Percentiles rank a stretch among this genome's conserved stretches.
Conservation (phyloP, 2,329 filamentous ascomycete species). For the Beauveria caledonica region DNA sequence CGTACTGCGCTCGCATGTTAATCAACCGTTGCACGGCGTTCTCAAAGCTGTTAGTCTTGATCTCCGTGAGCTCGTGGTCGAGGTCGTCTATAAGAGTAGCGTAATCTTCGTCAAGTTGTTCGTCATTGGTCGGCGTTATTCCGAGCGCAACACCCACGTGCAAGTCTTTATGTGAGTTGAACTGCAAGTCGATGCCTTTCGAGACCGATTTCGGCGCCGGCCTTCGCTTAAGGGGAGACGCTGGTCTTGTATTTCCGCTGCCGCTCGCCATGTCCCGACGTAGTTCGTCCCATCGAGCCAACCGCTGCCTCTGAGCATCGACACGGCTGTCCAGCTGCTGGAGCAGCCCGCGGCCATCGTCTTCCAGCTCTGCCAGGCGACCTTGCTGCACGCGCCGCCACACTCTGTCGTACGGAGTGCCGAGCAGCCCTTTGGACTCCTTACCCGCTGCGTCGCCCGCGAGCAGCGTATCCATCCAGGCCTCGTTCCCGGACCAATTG, state of each 20-base stretch:
- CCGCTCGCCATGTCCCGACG: conserved; percentile 37
- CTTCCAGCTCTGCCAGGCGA: conserved; percentile 47
- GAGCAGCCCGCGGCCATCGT: conserved; percentile 45
- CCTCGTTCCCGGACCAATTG: conserved; percentile 71
- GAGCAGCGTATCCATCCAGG: conserved; percentile 65
- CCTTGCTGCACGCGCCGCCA: conserved; percentile 61
- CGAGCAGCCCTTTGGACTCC: conserved; percentile 53
- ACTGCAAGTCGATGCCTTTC: conserved; percentile 45
- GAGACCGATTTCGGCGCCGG: conserved; percentile 16
- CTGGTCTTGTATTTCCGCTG: conserved; percentile 15
- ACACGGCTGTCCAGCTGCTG: conserved; percentile 65
- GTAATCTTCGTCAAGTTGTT: conserved; percentile 34
- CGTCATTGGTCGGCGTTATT: conserved; percentile 14
- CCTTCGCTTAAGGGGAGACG: conserved; percentile 18
- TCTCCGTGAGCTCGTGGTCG: conserved; percentile 30
- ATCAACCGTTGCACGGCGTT: conserved; percentile 18
- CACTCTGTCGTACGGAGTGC: conserved; percentile 58
- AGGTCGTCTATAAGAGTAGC: conserved; percentile 33
- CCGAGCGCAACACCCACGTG: conserved; percentile 29
- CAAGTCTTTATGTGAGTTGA: conserved; percentile 43
- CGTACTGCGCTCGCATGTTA: background rate
- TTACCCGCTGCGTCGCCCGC: conserved; percentile 52
- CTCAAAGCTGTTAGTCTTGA: conserved; percentile 16
- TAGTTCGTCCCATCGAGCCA: conserved; percentile 69
- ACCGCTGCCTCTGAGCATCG: conserved; percentile 54